Percentiles rank a stretch among this genome's conserved stretches.
phyloP scores from a whole-genome alignment of 73 alveolate genomes.

The Tetrahymena thermophila region DNA sequence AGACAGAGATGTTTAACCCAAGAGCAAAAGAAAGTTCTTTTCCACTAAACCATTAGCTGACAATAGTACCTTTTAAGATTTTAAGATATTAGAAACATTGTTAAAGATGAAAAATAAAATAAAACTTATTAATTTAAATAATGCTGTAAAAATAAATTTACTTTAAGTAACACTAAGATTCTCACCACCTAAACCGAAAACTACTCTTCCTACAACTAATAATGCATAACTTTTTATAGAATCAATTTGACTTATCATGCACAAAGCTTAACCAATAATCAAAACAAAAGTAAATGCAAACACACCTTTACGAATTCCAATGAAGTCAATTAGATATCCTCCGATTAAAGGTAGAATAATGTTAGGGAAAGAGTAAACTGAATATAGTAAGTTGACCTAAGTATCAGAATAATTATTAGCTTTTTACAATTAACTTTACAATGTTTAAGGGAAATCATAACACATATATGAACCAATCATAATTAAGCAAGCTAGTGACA shows the following conservation, averaged over 20 bases:
- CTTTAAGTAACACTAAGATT: conserved; percentile 73
- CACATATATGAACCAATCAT: conserved; percentile 44
- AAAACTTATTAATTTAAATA: no score
- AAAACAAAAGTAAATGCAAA: not conserved
- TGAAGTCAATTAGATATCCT: conserved; percentile 68
- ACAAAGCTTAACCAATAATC: not conserved
- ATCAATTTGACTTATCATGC: not conserved
- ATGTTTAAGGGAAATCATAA: conserved; percentile 52
- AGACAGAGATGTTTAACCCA: conserved; percentile 71
- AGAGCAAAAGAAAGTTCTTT: conserved; percentile 91
- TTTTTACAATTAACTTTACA: conserved; percentile 33
- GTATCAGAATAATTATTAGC: not conserved
- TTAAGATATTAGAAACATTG: no score
- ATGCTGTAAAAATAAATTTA: not conserved
- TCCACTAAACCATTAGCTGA: conserved; percentile 91
- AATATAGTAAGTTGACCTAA: conserved; percentile 59
- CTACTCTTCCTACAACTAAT: conserved; percentile 84
- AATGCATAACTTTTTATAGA: not conserved
- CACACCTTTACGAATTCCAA: conserved; percentile 11
- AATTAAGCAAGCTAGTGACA: conserved; percentile 47
- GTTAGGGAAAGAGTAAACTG: conserved; percentile 83
- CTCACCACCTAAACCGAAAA: conserved; percentile 90
- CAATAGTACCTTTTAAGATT: conserved; percentile 45
- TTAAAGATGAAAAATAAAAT: no score
- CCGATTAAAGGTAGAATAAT: conserved; percentile 80